phyloP scores from a whole-genome alignment of 345 rosid species.

The Diplotaxis tenuifolia region DNA sequence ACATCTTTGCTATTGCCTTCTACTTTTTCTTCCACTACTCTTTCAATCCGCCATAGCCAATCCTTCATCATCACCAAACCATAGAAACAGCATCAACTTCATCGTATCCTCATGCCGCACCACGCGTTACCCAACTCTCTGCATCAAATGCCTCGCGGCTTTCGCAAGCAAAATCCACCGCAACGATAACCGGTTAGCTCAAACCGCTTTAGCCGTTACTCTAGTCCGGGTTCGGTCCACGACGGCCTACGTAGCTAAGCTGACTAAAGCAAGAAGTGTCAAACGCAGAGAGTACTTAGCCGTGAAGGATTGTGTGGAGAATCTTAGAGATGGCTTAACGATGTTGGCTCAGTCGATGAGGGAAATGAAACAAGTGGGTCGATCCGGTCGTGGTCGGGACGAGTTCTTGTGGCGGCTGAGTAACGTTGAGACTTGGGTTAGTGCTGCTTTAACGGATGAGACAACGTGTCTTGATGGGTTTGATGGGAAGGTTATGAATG shows the following conservation, averaged over 20 bases:
- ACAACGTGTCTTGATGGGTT: slow-evolving; percentile 83
- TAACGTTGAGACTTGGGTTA: slow-evolving; percentile 90
- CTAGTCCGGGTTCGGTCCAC: slow-evolving; percentile 56
- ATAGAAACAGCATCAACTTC: slow-evolving; percentile 44
- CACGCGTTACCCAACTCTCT: slow-evolving; percentile 67
- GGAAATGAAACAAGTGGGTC: too few relatives aligned
- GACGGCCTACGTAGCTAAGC: slow-evolving; percentile 45
- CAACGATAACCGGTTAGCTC: slow-evolving; percentile 58
- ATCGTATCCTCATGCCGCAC: slow-evolving; percentile 58
- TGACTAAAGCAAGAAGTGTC: slow-evolving; percentile 46
- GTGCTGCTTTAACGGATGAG: slow-evolving; percentile 82
- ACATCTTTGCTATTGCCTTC: slow-evolving; percentile 30
- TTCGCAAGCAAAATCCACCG: slow-evolving; percentile 49
- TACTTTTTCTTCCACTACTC: slow-evolving; percentile 36
- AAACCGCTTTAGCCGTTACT: slow-evolving; percentile 68
- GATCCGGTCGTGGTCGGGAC: too few relatives aligned
- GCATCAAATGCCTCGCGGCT: slow-evolving; percentile 53
- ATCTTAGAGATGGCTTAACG: slow-evolving; percentile 57
- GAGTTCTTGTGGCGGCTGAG: slow-evolving; percentile 39
- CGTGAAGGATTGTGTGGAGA: slow-evolving; percentile 71
- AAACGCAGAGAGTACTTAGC: slow-evolving; percentile 56
- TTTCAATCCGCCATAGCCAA: slow-evolving; percentile 38
- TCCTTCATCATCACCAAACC: slow-evolving; percentile 39
- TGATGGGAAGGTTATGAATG: slow-evolving; percentile 48
- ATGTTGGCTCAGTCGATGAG: slow-evolving; percentile 48